phyloP scores from a whole-genome alignment of 352 stramenopile genomes.

The Phytophthora hybrid region DNA sequence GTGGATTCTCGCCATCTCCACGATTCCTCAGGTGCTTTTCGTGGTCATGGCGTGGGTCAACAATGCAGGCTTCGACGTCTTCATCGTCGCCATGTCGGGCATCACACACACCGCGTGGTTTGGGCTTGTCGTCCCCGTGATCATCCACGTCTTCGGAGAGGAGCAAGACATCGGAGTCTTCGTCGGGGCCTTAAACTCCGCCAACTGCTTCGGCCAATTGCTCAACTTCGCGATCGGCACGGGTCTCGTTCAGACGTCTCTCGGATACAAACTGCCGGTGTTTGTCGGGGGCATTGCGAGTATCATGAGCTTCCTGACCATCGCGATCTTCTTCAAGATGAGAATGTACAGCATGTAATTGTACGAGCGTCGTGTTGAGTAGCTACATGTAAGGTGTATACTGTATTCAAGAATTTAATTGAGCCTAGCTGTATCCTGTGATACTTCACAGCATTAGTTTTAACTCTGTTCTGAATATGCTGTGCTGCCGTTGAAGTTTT shows the following conservation, averaged over 20 bases:
- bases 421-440: background rate
- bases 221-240: constrained; percentile 48
- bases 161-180: constrained; percentile 52
- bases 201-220: constrained; percentile 51
- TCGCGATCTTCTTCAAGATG: constrained; percentile 49
- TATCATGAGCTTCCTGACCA: constrained; percentile 38
- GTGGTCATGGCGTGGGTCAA: constrained; percentile 44
- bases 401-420: background rate
- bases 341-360: constrained; percentile 51
- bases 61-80: constrained; percentile 31
- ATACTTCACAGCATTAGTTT: background rate
- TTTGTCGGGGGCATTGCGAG: constrained; percentile 49
- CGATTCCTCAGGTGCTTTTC: constrained; percentile 47
- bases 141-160: constrained; percentile 57
- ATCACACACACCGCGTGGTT: constrained; percentile 52
- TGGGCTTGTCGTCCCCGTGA: constrained; percentile 51
- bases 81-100: constrained; percentile 41
- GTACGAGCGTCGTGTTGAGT: background rate
- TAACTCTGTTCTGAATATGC: too few relatives aligned
- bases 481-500: too few relatives aligned
- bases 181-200: constrained; percentile 59
- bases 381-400: background rate
- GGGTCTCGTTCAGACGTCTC: constrained; percentile 38
- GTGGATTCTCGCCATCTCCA: constrained; percentile 43
- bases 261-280: constrained; percentile 51